Base-by-base conservation (phyloP, 352 stramenopile species). In the Globisporangium paddicum region DNA sequence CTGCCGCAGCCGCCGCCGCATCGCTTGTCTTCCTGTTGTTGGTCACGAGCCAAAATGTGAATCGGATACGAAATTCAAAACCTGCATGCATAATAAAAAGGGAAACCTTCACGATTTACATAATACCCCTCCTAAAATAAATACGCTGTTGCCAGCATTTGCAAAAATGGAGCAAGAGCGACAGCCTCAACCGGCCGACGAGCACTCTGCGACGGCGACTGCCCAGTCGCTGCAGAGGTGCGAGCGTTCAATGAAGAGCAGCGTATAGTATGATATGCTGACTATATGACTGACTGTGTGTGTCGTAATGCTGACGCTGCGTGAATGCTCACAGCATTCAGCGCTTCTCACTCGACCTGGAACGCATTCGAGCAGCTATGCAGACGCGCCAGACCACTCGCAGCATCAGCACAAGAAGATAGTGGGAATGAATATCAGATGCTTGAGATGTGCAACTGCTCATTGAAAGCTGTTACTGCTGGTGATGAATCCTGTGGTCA, bases 311-410 rank as follows among this genome's bases (percentile, higher is more conserved):
- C 51, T 37, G 37, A 35, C 21, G 54, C 5, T 30, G 25, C 8
- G 38, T 49, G 18, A 30, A 14, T 37, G 5, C 6, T 21, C 25
- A n/a, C 38, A 79, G 71, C 44, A 23, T 77, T 25, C 65, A 77
- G 44, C 51, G 61, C 11, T 79, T 71, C 40, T 77, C 71, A 32
- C 34, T 66, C 18, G 62, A 73, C 37, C 42, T 79, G 40, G 59
- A 79, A 60, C 71, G 63, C 16, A 63, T 73, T 26, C 68, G 71
- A 16, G 28, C 52, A 25, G 56, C 61, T 21, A 69, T 79, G 66
- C 47, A 65, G 23, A 58, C 56, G 37, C 55, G 53, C 16, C 49
- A 51, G n/a, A 40, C 16, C 23, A 19, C 32, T 11, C 25, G 8
- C 56, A 57, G 37, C 14, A 41, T 14, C 35, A 53, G 50, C 41